Percentiles rank a stretch among this genome's conserved stretches.
phyloP scores from a whole-genome alignment of 257 asterid species.

The Ehretia macrophylla region DNA sequence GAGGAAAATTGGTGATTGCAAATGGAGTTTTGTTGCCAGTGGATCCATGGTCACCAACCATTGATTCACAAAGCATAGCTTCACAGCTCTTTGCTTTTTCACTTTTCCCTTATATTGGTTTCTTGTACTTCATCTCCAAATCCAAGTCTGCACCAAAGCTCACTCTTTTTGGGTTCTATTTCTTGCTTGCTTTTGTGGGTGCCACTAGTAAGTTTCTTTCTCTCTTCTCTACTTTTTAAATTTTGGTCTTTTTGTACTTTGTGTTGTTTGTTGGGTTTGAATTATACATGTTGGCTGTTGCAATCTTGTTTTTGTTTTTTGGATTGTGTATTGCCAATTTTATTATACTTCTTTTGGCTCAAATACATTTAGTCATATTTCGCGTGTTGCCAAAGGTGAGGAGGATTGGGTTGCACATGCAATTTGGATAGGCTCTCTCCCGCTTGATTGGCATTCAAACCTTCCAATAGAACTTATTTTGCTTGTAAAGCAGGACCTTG shows the following conservation, averaged over 20 bases:
- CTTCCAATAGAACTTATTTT: too few relatives aligned
- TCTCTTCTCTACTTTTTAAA: slow-evolving; percentile 1
- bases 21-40: slow-evolving; percentile 57
- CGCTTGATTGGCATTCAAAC: too few relatives aligned
- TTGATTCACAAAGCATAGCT: slow-evolving; percentile 79
- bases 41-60: slow-evolving; percentile 92
- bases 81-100: slow-evolving; percentile 88
- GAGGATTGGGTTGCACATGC: too few relatives aligned
- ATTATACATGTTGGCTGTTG: too few relatives aligned
- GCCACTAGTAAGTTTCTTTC: slow-evolving; percentile 69
- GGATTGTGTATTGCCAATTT: too few relatives aligned
- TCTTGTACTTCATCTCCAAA: slow-evolving; percentile 80
- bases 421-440: too few relatives aligned
- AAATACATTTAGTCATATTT: too few relatives aligned
- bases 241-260: background rate
- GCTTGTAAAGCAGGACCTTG: too few relatives aligned
- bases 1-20: slow-evolving; percentile 28
- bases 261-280: too few relatives aligned
- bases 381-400: too few relatives aligned
- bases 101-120: slow-evolving; percentile 77
- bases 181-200: slow-evolving; percentile 86
- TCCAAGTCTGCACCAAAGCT: slow-evolving; percentile 85
- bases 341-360: too few relatives aligned
- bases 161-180: slow-evolving; percentile 93
- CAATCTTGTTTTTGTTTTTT: too few relatives aligned